Evolutionary conservation across 768 basidiomycete genomes (phyloP).

Genomic region (Suillus subluteus): DNA sequence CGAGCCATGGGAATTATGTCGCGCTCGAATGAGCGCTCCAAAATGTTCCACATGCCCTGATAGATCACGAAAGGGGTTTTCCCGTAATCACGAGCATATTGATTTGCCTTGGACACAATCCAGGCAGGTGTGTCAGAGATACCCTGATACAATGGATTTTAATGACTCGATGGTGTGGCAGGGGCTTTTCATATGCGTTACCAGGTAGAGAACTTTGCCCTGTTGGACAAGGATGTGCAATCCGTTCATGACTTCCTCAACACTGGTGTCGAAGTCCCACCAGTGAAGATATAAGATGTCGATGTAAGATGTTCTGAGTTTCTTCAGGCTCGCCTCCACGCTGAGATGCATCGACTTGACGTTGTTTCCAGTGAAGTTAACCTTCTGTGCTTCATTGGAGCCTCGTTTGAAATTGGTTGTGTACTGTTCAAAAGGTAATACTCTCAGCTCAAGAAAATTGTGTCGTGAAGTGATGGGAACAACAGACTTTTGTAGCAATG

Average conservation of each 20-base stretch:
- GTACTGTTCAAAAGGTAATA: constrained; percentile 19
- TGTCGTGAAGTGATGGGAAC: not conserved
- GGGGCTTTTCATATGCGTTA: constrained; percentile 15
- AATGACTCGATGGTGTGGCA: not conserved
- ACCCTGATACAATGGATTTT: constrained; percentile 17
- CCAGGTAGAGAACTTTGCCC: constrained; percentile 44
- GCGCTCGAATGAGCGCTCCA: constrained; percentile 45
- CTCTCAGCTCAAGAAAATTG: not conserved
- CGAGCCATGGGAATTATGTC: constrained; percentile 44
- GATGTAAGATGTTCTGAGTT: constrained; percentile 30
- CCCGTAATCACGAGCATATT: constrained; percentile 45
- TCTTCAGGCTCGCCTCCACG: constrained; percentile 33
- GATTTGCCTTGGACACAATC: constrained; percentile 44
- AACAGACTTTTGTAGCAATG: constrained; percentile 43
- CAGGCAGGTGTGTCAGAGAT: constrained; percentile 42
- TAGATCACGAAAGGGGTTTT: constrained; percentile 50
- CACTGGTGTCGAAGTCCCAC: constrained; percentile 42
- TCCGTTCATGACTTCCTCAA: constrained; percentile 44
- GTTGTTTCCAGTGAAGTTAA: constrained; percentile 52
- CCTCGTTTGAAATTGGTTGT: constrained; percentile 24
- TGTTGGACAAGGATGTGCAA: constrained; percentile 40
- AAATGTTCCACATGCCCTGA: constrained; percentile 40
- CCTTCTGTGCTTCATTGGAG: constrained; percentile 32
- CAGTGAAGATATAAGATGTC: constrained; percentile 31
- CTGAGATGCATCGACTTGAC: constrained; percentile 46